A percentile compares a stretch with the other conserved stretches of the same genome.
Evolutionary conservation across 768 basidiomycete genomes (phyloP).

Genomic region (Russula sp.): DNA sequence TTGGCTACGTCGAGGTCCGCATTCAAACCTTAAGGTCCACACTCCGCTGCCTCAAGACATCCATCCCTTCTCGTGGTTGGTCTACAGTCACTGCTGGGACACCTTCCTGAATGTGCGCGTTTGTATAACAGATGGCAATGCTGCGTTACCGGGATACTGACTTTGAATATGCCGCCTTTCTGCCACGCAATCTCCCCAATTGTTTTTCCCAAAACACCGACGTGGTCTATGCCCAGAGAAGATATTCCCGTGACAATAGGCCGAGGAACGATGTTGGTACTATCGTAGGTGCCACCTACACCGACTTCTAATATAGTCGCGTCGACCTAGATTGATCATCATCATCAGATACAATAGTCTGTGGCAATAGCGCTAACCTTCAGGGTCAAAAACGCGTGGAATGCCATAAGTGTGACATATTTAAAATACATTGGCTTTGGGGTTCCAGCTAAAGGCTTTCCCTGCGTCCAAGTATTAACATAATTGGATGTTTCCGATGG

Average conservation of each 20-base stretch:
- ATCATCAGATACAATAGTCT: neutral
- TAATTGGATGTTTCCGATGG: neutral
- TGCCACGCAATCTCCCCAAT: slow-evolving; percentile 88
- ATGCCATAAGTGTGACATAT: slow-evolving; percentile 88
- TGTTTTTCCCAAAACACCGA: slow-evolving; percentile 80
- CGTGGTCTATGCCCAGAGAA: slow-evolving; percentile 89
- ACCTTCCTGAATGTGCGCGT: slow-evolving; percentile 43
- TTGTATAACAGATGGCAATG: neutral
- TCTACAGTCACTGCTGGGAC: slow-evolving; percentile 82
- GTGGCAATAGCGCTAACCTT: slow-evolving; percentile 37
- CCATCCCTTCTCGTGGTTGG: slow-evolving; percentile 65
- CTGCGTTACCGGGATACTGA: slow-evolving; percentile 26
- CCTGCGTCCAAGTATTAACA: slow-evolving; percentile 31
- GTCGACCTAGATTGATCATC: slow-evolving; percentile 47
- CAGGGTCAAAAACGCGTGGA: slow-evolving; percentile 76
- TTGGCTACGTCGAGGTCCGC: neutral
- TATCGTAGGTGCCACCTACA: slow-evolving; percentile 89
- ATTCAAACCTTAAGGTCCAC: slow-evolving; percentile 52
- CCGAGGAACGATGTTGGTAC: slow-evolving; percentile 90
- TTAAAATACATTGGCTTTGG: slow-evolving; percentile 90
- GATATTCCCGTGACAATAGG: slow-evolving; percentile 90
- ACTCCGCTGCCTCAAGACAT: slow-evolving; percentile 63
- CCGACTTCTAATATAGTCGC: slow-evolving; percentile 96
- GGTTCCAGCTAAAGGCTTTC: slow-evolving; percentile 46
- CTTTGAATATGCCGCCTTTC: slow-evolving; percentile 97